Evolutionary conservation across 2,329 filamentous ascomycete genomes (phyloP).

Genomic region (Fusarium circinatum): DNA sequence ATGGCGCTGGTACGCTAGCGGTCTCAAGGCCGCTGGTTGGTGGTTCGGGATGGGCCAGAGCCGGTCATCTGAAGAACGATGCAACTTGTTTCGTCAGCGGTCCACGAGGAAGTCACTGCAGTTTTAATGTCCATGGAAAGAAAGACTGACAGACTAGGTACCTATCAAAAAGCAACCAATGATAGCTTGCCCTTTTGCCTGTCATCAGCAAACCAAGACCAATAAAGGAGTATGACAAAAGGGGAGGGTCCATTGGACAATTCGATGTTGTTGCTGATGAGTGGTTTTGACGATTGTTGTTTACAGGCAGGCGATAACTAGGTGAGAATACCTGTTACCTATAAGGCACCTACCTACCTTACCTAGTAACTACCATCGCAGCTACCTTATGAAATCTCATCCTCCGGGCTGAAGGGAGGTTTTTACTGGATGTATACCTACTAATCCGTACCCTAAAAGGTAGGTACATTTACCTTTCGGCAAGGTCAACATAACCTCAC

Average conservation of each 20-base stretch:
- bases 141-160: background rate
- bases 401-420: background rate
- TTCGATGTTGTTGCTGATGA: slow-evolving; percentile 20
- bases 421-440: background rate
- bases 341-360: background rate
- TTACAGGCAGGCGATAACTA: background rate
- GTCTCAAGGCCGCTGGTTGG: slow-evolving; percentile 35
- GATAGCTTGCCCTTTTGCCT: background rate
- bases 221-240: slow-evolving; percentile 1
- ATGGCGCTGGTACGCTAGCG: slow-evolving; percentile 41
- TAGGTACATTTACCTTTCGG: background rate
- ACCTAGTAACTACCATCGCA: background rate
- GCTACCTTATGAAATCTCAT: background rate
- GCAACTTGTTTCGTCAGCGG: slow-evolving; percentile 40
- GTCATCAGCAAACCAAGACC: slow-evolving; percentile 10
- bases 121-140: slow-evolving; percentile 10
- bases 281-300: slow-evolving; percentile 14
- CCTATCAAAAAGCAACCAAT: slow-evolving; percentile 10
- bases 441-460: background rate
- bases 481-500: background rate
- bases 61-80: slow-evolving; percentile 33
- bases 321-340: slow-evolving; percentile 1
- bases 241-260: slow-evolving; percentile 9
- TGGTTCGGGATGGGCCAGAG: slow-evolving; percentile 30
- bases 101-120: slow-evolving; percentile 28